Evolutionary conservation across 139 green algal genomes (phyloP).

Genomic region (Picochlorum sp.): DNA sequence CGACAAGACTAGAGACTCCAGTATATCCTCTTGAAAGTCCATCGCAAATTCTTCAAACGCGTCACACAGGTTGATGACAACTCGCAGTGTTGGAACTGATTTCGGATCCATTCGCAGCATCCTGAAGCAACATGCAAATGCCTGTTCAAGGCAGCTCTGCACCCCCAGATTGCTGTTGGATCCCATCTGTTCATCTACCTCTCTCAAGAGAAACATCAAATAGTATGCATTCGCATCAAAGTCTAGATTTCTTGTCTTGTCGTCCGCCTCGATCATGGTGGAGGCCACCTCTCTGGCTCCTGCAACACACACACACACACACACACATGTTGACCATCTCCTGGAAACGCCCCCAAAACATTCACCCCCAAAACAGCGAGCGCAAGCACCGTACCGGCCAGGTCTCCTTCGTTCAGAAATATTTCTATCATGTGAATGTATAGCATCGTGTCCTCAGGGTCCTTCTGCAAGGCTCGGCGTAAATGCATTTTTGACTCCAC

Average conservation of each 20-base stretch:
- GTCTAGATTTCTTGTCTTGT: not conserved
- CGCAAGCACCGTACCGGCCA: not conserved
- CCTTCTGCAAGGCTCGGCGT: not conserved
- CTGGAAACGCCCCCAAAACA: not conserved
- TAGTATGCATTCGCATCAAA: conserved; percentile 1
- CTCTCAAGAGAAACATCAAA: not conserved
- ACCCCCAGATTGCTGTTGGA: no score
- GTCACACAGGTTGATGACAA: no score
- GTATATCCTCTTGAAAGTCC: no score
- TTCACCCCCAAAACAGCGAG: no score
- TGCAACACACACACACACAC: not conserved
- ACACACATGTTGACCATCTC: not conserved
- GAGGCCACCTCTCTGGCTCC: not conserved
- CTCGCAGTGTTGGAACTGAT: no score
- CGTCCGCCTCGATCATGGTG: not conserved
- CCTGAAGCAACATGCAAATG: no score
- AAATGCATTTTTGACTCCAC: not conserved
- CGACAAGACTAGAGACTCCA: no score
- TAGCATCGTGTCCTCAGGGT: not conserved
- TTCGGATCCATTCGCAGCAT: no score
- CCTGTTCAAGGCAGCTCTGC: no score
- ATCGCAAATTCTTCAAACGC: no score
- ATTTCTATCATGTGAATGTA: not conserved
- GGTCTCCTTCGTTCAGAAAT: conserved; percentile 1
- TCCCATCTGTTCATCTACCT: not conserved